phyloP scores from a whole-genome alignment of 176 grass and related monocot genomes.

The Echinochloa phyllopogon region DNA sequence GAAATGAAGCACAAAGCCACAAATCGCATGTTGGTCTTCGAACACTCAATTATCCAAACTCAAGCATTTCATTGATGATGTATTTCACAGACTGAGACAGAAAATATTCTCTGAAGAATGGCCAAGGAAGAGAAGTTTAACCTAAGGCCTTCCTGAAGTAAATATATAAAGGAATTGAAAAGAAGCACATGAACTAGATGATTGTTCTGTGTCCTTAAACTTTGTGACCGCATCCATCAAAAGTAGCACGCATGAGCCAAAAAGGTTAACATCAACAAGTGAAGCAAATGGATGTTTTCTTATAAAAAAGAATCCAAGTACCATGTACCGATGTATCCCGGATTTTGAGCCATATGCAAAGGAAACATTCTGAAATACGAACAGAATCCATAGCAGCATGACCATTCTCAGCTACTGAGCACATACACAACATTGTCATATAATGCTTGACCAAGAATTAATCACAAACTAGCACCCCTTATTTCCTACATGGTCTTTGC shows the following conservation, averaged over 20 bases:
- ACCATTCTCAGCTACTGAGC: background rate
- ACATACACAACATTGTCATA: background rate
- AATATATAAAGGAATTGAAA: background rate
- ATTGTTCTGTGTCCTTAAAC: background rate
- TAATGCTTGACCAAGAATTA: background rate
- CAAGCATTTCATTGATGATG: background rate
- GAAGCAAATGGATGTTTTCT: background rate
- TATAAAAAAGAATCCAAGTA: background rate
- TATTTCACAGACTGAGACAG: background rate
- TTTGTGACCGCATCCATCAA: background rate
- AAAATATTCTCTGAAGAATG: background rate
- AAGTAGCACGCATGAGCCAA: background rate
- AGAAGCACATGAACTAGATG: background rate
- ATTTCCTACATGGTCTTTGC: background rate
- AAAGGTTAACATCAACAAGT: background rate
- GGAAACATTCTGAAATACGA: background rate
- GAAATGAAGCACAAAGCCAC: background rate
- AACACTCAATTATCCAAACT: background rate
- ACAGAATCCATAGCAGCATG: background rate
- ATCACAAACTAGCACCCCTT: background rate
- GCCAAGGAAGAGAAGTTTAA: background rate
- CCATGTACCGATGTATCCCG: background rate
- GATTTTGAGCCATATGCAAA: background rate
- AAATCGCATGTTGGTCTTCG: background rate
- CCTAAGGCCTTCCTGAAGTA: conserved; percentile 2